Evolutionary conservation across 2,329 filamentous ascomycete genomes (phyloP), one percentile per base, ranked within the genome.

Genomic region (Calonectria hawksworthii): DNA sequence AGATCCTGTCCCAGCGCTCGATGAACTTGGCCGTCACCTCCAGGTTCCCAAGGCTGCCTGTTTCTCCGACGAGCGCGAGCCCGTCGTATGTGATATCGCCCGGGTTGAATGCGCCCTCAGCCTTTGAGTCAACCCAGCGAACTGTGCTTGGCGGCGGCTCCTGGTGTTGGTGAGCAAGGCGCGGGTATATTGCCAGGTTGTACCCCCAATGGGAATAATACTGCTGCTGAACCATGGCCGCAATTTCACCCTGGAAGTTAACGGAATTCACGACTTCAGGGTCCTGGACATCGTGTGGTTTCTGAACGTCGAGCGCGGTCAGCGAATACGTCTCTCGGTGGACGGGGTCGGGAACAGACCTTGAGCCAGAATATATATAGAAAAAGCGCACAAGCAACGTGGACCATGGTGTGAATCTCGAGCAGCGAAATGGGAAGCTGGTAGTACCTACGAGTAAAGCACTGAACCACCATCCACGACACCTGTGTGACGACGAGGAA

Each of bases 401-500:
- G 77, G 0, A 79, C 75, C 74, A 80, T 75, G 13, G 75, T 77
- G 23, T 80, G 82, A 0, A 86, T 56, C 65, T 87, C 85, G 2
- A 87, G 76, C 2, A 87, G 79, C 1, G 81, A 83, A 0, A 87
- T 54, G 1, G 54, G 84, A 0, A 88, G 77, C 4, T 81, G 75
- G n/a, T 83, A 76, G 0, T 74, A 73, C 4, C 80, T 76, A 2
- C 86, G 81, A 16, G 80, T 81, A 10, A 85, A 77, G 63, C 79
- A 82, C 70, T 87, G 83, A 0, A 84, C 59, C 0, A 83, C 63
- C 78, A 88, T 85, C 85, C 86, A 88, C 4, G 73, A n/a, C 0
- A 84, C 83, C 72, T 88, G 86, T 2, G 84, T 68, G 28, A 83
- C 77, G 0, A 86, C 83, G 3, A 88, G 64, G 0, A 76, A 59